Evolutionary conservation across 306 rosid genomes (phyloP).

Genomic region (Clitoria ternatea): DNA sequence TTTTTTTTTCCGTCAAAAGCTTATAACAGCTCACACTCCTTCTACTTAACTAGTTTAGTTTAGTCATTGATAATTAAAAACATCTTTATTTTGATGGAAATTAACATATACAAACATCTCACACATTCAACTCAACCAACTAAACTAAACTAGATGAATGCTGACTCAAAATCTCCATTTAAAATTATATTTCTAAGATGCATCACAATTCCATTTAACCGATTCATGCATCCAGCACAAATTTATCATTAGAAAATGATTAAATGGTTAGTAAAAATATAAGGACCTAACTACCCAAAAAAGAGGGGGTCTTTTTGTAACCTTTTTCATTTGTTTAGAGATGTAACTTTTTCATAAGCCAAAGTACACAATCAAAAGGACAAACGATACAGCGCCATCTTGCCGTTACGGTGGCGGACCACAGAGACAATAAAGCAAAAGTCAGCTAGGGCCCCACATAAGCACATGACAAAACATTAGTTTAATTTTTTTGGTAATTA

Average conservation of each 20-base stretch:
- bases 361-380: constrained; percentile 11
- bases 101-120: no score
- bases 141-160: no score
- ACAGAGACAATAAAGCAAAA: background rate
- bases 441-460: constrained; percentile 29
- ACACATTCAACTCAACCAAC: no score
- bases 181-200: no score
- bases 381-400: background rate
- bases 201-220: no score
- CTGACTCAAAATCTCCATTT: no score
- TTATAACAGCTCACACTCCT: no score
- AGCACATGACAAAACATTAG: constrained; percentile 10
- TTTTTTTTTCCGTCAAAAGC: no score
- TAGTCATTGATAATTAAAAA: no score
- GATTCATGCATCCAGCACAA: background rate
- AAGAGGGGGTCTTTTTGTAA: no score
- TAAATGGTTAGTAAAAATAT: background rate
- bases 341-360: background rate
- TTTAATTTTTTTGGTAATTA: background rate
- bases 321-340: background rate
- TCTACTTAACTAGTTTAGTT: no score
- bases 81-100: no score
- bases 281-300: background rate
- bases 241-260: background rate
- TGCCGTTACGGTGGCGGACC: constrained; percentile 20